Percentiles rank a stretch among this genome's conserved stretches.
phyloP scores from a whole-genome alignment of 108 stramenopile genomes.

The Cyclotella baltica region DNA sequence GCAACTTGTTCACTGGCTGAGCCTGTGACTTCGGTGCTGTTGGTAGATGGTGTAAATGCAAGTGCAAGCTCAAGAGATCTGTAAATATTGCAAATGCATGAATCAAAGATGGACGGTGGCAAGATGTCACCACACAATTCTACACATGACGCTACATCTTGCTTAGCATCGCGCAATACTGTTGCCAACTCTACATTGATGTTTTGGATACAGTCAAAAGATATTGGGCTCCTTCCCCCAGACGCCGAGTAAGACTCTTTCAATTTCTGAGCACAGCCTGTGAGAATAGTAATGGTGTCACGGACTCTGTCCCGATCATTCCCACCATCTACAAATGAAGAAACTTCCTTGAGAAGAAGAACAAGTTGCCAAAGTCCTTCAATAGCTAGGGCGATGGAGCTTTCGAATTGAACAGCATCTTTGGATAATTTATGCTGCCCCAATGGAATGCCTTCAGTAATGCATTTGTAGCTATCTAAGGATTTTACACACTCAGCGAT shows the following conservation, averaged over 20 bases:
- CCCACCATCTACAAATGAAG: conserved; percentile 32
- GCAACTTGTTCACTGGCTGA: not conserved
- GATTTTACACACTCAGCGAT: conserved; percentile 27
- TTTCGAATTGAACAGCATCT: conserved; percentile 47
- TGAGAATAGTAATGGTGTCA: conserved; percentile 46
- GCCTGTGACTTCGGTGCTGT: conserved; percentile 7
- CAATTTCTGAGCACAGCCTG: conserved; percentile 39
- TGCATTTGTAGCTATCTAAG: conserved; percentile 29
- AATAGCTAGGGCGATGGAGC: conserved; percentile 26
- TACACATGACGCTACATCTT: conserved; percentile 39
- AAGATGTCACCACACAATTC: conserved; percentile 28
- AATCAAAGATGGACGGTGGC: conserved; percentile 40
- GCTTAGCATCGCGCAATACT: conserved; percentile 20
- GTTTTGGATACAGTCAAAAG: conserved; percentile 15
- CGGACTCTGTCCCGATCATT: conserved; percentile 27
- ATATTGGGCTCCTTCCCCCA: conserved; percentile 34
- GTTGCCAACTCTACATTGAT: conserved; percentile 17
- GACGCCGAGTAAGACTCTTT: conserved; percentile 40
- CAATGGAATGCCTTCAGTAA: conserved; percentile 51
- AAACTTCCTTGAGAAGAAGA: conserved; percentile 52
- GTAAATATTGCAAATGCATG: conserved; percentile 17
- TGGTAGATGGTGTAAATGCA: conserved; percentile 14
- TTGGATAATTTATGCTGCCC: conserved; percentile 41
- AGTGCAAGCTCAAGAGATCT: conserved; percentile 18
- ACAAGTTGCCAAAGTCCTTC: conserved; percentile 61